Percentiles rank a stretch among this genome's conserved stretches.
Evolutionary conservation across 257 asterid species (phyloP).

Genomic region (Solanum okadae): DNA sequence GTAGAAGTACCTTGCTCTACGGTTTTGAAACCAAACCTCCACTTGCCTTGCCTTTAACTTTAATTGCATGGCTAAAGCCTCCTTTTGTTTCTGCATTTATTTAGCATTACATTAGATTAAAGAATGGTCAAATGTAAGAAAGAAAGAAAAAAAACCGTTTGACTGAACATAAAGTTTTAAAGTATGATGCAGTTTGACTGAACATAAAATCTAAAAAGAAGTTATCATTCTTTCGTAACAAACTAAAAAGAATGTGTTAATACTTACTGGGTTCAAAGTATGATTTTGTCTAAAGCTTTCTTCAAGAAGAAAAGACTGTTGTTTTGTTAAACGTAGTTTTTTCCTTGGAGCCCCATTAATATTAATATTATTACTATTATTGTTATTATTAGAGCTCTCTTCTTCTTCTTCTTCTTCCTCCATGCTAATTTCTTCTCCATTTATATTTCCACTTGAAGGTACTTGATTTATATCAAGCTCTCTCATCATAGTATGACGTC

Average conservation of each 20-base stretch:
- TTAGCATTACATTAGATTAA: too few relatives aligned
- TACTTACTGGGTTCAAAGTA: constrained; percentile 59
- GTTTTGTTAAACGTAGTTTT: constrained; percentile 66
- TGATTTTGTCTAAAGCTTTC: constrained; percentile 60
- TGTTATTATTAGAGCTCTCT: constrained; percentile 18
- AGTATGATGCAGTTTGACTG: too few relatives aligned
- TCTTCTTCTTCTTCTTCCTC: constrained; percentile 45
- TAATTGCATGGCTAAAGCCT: constrained; percentile 48
- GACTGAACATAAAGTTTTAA: not conserved
- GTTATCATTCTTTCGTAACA: not conserved
- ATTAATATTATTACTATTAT: too few relatives aligned
- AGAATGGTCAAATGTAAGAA: not conserved
- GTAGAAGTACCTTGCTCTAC: constrained; percentile 66
- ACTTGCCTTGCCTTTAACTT: constrained; percentile 70
- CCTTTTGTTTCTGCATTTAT: constrained; percentile 62
- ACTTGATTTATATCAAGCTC: constrained; percentile 58
- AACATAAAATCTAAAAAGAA: too few relatives aligned
- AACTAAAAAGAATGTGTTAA: too few relatives aligned
- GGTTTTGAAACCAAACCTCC: constrained; percentile 95
- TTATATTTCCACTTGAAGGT: constrained; percentile 19
- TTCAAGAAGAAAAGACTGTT: constrained; percentile 75
- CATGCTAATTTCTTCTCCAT: constrained; percentile 33
- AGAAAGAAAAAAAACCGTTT: not conserved
- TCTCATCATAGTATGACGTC: constrained; percentile 15
- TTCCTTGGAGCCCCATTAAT: constrained; percentile 30